A percentile compares a stretch with the other conserved stretches of the same genome.
Evolutionary conservation across 2,329 filamentous ascomycete genomes (phyloP).

Genomic region (Cladobotryum mycophilum): DNA sequence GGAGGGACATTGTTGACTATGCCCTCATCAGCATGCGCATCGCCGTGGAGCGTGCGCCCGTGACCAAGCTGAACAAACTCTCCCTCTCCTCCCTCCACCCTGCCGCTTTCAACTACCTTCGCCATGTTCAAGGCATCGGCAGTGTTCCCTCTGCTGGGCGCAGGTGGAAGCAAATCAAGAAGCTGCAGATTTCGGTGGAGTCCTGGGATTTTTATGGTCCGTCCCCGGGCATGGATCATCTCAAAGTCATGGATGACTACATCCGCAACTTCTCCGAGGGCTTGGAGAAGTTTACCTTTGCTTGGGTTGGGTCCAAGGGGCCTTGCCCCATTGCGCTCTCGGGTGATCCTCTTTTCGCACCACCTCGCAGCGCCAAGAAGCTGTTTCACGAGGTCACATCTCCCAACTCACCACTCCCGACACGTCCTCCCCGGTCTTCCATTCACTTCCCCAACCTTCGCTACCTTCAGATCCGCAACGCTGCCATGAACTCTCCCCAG

Average conservation of each 20-base stretch:
- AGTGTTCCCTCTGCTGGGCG: conserved; percentile 63
- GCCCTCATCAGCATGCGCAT: conserved; percentile 82
- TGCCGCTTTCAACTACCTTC: conserved; percentile 69
- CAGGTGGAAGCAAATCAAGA: conserved; percentile 72
- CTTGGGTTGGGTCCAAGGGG: conserved; percentile 70
- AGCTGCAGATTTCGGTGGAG: conserved; percentile 67
- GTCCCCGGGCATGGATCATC: conserved; percentile 59
- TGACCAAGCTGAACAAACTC: conserved; percentile 61
- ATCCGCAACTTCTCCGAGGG: conserved; percentile 61
- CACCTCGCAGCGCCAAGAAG: conserved; percentile 47
- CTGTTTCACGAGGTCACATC: conserved; percentile 60
- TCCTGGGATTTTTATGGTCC: conserved; percentile 58
- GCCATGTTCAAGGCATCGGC: conserved; percentile 68
- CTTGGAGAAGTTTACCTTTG: conserved; percentile 67
- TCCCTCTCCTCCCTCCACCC: conserved; percentile 70
- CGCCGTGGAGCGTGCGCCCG: conserved; percentile 66
- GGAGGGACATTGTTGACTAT: conserved; percentile 77
- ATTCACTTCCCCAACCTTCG: conserved; percentile 62
- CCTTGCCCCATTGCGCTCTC: conserved; percentile 67
- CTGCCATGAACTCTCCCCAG: conserved; percentile 63
- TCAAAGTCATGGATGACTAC: conserved; percentile 76
- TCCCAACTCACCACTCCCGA: conserved; percentile 57
- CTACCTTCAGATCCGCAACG: conserved; percentile 66
- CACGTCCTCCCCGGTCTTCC: conserved; percentile 44
- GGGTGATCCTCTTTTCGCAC: conserved; percentile 62